Percentiles rank a stretch among this genome's conserved stretches.
Evolutionary conservation across 495 filamentous ascomycete genomes (phyloP).

Genomic region (Pseudoneurospora amorphoporcata): DNA sequence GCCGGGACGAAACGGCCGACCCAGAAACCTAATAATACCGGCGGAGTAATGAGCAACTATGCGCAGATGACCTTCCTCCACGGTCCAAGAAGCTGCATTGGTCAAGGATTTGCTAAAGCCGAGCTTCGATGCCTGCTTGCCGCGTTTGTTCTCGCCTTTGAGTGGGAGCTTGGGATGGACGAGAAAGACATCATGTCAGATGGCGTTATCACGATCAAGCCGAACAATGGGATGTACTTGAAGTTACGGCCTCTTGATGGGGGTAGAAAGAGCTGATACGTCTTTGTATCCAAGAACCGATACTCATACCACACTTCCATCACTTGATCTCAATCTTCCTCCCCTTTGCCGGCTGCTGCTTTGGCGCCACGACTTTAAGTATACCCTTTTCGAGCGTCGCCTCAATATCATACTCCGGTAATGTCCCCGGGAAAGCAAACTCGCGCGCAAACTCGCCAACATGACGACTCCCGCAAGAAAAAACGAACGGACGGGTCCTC

Average conservation of each 20-base stretch:
- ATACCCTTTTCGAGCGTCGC: slow-evolving; percentile 15
- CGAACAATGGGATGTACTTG: slow-evolving; percentile 45
- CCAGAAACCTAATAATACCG: slow-evolving; percentile 25
- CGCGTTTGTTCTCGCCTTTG: slow-evolving; percentile 56
- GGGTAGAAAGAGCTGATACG: not conserved
- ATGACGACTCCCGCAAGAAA: slow-evolving; percentile 8
- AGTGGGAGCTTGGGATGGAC: slow-evolving; percentile 46
- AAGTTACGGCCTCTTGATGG: not conserved
- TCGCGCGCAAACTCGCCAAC: slow-evolving; percentile 15
- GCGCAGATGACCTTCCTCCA: slow-evolving; percentile 49
- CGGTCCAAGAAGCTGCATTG: slow-evolving; percentile 51
- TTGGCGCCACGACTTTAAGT: slow-evolving; percentile 14
- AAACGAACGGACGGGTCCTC: not conserved
- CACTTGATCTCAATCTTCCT: slow-evolving; percentile 10
- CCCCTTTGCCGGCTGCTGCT: slow-evolving; percentile 3
- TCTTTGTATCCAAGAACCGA: not conserved
- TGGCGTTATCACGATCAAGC: slow-evolving; percentile 49
- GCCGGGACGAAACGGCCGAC: not conserved
- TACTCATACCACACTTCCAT: not conserved
- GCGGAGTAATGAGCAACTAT: slow-evolving; percentile 44
- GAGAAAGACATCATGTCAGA: slow-evolving; percentile 46
- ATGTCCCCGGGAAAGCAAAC: slow-evolving; percentile 16
- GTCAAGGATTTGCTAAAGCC: slow-evolving; percentile 60
- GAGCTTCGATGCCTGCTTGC: slow-evolving; percentile 77
- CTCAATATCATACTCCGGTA: slow-evolving; percentile 16